These are phyloP conservation scores for Trichoderma sp. DNA, from an alignment of 2,329 filamentous ascomycete genomes.

Conservation along the genomic window DNA sequence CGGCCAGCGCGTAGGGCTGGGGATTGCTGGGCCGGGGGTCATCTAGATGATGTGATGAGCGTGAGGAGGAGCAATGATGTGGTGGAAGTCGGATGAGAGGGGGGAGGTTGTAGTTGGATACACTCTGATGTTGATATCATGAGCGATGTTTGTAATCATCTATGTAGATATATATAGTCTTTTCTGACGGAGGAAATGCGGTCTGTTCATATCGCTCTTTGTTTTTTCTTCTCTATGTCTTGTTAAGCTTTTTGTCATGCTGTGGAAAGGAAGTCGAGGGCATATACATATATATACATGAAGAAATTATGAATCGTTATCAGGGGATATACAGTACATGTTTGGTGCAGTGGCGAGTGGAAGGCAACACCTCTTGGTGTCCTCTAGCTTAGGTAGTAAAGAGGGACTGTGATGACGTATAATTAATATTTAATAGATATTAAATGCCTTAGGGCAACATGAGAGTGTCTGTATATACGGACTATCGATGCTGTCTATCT, in stretches of 20 bases:
- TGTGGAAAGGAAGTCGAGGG: slow-evolving; percentile 13
- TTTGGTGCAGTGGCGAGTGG: no score
- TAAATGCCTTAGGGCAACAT: no score
- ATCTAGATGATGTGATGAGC: neutral
- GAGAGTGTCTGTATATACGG: no score
- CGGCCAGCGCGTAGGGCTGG: slow-evolving; percentile 52
- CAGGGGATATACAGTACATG: no score
- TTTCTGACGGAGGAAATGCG: slow-evolving; percentile 26
- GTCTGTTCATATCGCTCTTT: neutral
- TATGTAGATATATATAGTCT: slow-evolving; percentile 21
- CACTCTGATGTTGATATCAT: slow-evolving; percentile 21
- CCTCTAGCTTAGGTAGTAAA: no score
- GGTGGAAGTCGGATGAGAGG: neutral
- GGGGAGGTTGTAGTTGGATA: neutral
- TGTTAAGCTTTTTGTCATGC: slow-evolving; percentile 28
- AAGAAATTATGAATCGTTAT: slow-evolving; percentile 20
- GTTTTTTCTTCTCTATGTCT: neutral
- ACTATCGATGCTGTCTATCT: no score
- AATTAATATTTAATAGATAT: no score
- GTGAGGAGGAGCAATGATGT: no score
- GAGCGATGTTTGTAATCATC: slow-evolving; percentile 24
- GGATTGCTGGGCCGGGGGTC: slow-evolving; percentile 52
- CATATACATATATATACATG: slow-evolving; percentile 7
- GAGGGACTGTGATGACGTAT: no score
- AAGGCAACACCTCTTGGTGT: no score